These are phyloP conservation scores for Nicotiana tabacum DNA, from an alignment of 257 asterid genomes.

Conservation along the genomic window DNA sequence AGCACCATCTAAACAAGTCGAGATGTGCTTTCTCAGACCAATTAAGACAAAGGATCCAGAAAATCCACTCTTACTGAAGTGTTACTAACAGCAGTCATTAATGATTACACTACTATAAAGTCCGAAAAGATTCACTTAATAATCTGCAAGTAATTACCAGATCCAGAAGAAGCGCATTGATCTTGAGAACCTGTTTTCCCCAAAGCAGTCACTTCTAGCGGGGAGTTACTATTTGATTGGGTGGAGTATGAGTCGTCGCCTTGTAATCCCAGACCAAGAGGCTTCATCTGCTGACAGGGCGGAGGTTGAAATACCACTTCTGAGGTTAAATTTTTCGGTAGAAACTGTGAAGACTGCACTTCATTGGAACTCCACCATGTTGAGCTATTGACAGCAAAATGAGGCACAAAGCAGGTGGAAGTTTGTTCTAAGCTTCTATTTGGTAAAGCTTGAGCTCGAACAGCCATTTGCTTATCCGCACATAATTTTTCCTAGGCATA, in stretches of 20 bases:
- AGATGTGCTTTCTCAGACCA: too few species aligned
- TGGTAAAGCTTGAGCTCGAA: slow-evolving; percentile 26
- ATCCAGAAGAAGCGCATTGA: slow-evolving; percentile 54
- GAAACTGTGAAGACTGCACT: slow-evolving; percentile 15
- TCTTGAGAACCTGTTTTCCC: slow-evolving; percentile 49
- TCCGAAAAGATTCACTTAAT: neutral
- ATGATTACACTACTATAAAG: neutral
- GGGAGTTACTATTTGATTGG: slow-evolving; percentile 34
- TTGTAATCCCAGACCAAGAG: slow-evolving; percentile 31
- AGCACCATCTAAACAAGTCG: too few species aligned
- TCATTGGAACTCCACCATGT: slow-evolving; percentile 27
- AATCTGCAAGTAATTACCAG: slow-evolving; percentile 30
- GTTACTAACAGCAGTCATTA: neutral
- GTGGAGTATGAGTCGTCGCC: slow-evolving; percentile 37
- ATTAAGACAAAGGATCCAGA: too few species aligned
- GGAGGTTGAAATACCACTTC: slow-evolving; percentile 27
- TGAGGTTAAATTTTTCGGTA: slow-evolving; percentile 20
- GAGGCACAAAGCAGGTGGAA: slow-evolving; percentile 6
- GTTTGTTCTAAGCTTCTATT: slow-evolving; percentile 6
- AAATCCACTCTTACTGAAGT: neutral
- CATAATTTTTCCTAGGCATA: slow-evolving; percentile 16
- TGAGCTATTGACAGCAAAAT: slow-evolving; percentile 13
- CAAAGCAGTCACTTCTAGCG: slow-evolving; percentile 28
- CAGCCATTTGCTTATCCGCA: slow-evolving; percentile 30
- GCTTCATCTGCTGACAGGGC: slow-evolving; percentile 25